Percentiles rank a stretch among this genome's conserved stretches.
Conservation (phyloP, 2,329 filamentous ascomycete species). For the Thielaviopsis euricoi region DNA sequence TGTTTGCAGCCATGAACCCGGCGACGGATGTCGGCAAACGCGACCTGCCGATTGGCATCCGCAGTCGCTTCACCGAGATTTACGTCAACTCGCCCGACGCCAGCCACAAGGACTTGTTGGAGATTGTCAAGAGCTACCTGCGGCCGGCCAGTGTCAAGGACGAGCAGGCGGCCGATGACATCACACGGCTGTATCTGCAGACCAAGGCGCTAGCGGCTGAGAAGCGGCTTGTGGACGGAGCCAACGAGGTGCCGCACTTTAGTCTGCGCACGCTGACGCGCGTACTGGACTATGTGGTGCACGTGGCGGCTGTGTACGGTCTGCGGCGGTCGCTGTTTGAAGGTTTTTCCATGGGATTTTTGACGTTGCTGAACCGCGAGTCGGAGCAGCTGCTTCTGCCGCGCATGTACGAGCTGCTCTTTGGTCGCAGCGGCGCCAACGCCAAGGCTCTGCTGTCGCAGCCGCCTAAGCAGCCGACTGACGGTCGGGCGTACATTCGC, state of each 20-base stretch:
- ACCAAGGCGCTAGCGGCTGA: slow-evolving; percentile 68
- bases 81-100: slow-evolving; percentile 85
- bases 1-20: slow-evolving; percentile 98
- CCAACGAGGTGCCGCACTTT: slow-evolving; percentile 91
- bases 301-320: slow-evolving; percentile 71
- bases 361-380: slow-evolving; percentile 69
- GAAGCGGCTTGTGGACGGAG: slow-evolving; percentile 81
- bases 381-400: slow-evolving; percentile 69
- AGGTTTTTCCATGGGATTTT: slow-evolving; percentile 95
- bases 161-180: slow-evolving; percentile 58
- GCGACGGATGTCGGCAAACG: slow-evolving; percentile 95
- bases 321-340: slow-evolving; percentile 77
- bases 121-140: slow-evolving; percentile 78
- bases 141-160: slow-evolving; percentile 54
- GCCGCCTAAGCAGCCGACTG: slow-evolving; percentile 58
- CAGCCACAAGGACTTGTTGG: slow-evolving; percentile 70
- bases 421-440: slow-evolving; percentile 47
- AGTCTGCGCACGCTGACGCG: slow-evolving; percentile 87
- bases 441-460: slow-evolving; percentile 59
- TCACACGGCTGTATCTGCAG: slow-evolving; percentile 74
- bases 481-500: slow-evolving; percentile 63
- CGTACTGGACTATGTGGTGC: slow-evolving; percentile 72
- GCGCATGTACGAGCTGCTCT: slow-evolving; percentile 63
- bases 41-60: slow-evolving; percentile 73
- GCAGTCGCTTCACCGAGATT: slow-evolving; percentile 87